Evolutionary conservation across 345 rosid species (phyloP), one percentile per base, ranked within the genome.

Genomic region (Corchorus capsularis): DNA sequence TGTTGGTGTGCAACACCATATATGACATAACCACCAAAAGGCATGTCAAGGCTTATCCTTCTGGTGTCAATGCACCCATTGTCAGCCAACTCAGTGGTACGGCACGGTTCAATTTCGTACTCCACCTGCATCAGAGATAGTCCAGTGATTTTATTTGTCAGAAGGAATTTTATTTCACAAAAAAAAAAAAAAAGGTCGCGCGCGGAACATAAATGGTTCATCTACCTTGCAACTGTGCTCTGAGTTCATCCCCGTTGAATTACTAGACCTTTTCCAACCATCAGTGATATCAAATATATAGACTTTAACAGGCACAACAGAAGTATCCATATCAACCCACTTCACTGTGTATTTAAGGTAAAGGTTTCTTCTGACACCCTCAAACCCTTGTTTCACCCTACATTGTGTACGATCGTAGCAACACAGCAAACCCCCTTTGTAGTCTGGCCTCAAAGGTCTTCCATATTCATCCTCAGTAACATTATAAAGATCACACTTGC

Each of bases 1-100:
- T 95, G 98, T 78, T 89, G 94, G 80, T 95, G 98, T 22, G 90
- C 92, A 63, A 86, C 97, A 0, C 96, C 94, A 76, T 95, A 95
- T 66, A 95, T 80, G 46, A 95, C 84, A 80, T 90, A 85, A 68
- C 98, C 99, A 55, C 84, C 84, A 32, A 80, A 75, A 41, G 97
- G 97, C 86, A 93, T 79, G 80, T 82, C 76, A 47, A 93, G 79
- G 60, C 80, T 85, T 77, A 82, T 78, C 56, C 85, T 93, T 80
- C 81, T 86, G 77, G 67, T 49, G 56, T 89, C 91, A 53, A 86
- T 10, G 63, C 93, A 92, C 69, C 45, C 66, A 27, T 73, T 20
- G 68, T 69, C 56, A 13, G 79, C 75, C 47, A 39, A 60, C 50
- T 49, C 8, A 47, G 74, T 71, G 53, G 49, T 61, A 17, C 72